Conservation (phyloP, 108 stramenopile genomes). For the Nitzschia putrida region DNA sequence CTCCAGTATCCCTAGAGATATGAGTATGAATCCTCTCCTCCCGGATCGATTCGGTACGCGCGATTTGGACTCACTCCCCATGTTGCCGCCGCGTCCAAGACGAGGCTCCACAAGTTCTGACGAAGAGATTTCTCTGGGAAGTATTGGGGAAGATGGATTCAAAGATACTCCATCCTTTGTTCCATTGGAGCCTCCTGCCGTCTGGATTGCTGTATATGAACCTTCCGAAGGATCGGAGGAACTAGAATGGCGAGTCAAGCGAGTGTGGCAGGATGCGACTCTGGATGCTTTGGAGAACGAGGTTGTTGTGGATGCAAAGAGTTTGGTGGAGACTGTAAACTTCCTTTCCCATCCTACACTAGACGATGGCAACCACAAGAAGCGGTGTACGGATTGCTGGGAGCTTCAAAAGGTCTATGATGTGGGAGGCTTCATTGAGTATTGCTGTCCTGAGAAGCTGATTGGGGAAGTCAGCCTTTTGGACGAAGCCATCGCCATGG, state of each 20-base stretch:
- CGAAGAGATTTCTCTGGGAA: not conserved
- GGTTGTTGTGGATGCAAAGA: not conserved
- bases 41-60: slow-evolving; percentile 12
- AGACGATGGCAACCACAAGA: not conserved
- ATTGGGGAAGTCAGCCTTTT: slow-evolving; percentile 1
- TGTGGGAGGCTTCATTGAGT: slow-evolving; percentile 12
- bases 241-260: slow-evolving; percentile 16
- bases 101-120: not conserved
- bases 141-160: not conserved
- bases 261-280: slow-evolving; percentile 10
- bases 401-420: slow-evolving; percentile 13
- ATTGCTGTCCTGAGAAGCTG: not conserved
- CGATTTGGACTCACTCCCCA: not conserved
- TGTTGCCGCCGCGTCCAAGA: not conserved
- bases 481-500: not conserved
- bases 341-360: not conserved
- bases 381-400: slow-evolving; percentile 2
- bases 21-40: not conserved
- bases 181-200: slow-evolving; percentile 6
- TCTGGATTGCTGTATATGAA: slow-evolving; percentile 11
- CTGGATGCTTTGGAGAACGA: slow-evolving; percentile 13
- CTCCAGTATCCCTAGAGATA: not conserved
- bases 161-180: not conserved
- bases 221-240: not conserved
- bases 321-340: slow-evolving; percentile 9